Evolutionary conservation across 108 stramenopile genomes (phyloP).

Genomic region (Conticribra weissflogii): DNA sequence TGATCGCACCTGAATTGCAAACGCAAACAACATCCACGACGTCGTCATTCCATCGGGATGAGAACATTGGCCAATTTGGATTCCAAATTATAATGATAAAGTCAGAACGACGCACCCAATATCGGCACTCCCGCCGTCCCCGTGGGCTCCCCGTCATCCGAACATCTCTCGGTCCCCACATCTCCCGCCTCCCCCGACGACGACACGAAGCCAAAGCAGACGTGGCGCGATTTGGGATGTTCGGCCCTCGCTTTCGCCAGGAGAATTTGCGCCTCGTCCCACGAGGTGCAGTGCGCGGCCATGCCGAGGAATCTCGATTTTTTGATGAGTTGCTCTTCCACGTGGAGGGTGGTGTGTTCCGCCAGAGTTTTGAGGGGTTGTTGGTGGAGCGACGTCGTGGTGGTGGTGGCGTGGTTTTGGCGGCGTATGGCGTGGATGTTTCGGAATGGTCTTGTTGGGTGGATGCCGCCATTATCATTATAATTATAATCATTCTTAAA

Average conservation of each 20-base stretch:
- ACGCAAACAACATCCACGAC: background rate
- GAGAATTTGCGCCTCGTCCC: constrained; percentile 64
- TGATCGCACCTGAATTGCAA: constrained; percentile 54
- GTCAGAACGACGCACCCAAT: constrained; percentile 33
- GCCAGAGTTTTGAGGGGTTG: constrained; percentile 26
- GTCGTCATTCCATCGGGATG: background rate
- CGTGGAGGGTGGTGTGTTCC: constrained; percentile 23
- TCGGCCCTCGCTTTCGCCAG: constrained; percentile 53
- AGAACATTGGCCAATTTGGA: too few species aligned
- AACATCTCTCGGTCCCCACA: constrained; percentile 65
- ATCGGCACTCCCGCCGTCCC: constrained; percentile 85
- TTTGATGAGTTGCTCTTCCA: constrained; percentile 68
- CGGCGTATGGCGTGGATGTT: background rate
- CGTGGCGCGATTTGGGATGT: constrained; percentile 85
- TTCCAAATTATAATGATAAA: too few species aligned
- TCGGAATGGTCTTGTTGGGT: background rate
- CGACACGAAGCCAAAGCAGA: constrained; percentile 71
- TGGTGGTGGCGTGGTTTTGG: background rate
- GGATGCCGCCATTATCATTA: too few species aligned
- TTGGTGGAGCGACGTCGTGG: background rate
- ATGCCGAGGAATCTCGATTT: constrained; percentile 84
- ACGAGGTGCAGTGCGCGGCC: constrained; percentile 61
- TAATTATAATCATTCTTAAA: too few species aligned
- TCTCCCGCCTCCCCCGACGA: constrained; percentile 11
- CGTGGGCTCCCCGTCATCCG: constrained; percentile 88